Evolutionary conservation across 176 grass and related monocot species (phyloP).

Genomic region (Lolium rigidum): DNA sequence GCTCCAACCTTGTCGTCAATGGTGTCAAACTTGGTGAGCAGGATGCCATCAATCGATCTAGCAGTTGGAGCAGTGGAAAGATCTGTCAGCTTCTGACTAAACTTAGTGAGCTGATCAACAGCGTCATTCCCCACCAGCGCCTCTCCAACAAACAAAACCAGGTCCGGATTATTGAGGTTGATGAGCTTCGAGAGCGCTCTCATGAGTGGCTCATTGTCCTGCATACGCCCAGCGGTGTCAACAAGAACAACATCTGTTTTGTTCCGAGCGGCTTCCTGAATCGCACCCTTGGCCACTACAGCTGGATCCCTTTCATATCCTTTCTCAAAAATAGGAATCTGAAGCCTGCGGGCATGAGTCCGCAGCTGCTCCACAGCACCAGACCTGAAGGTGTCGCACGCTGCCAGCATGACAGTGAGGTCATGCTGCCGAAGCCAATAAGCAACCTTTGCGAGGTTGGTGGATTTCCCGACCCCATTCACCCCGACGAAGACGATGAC

Average conservation of each 20-base stretch:
- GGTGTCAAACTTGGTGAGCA: conserved; percentile 29
- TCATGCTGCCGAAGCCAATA: conserved; percentile 97
- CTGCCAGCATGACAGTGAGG: conserved; percentile 85
- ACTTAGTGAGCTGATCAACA: conserved; percentile 78
- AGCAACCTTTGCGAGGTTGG: conserved; percentile 60
- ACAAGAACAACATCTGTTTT: conserved; percentile 82
- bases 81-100: conserved; percentile 51
- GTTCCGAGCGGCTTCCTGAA: conserved; percentile 67
- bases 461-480: conserved; percentile 22
- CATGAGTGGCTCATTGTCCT: conserved; percentile 83
- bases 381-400: conserved; percentile 92
- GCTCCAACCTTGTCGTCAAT: conserved; percentile 29
- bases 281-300: conserved; percentile 77
- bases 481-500: conserved; percentile 18
- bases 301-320: conserved; percentile 80
- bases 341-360: conserved; percentile 79
- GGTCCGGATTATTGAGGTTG: conserved; percentile 70
- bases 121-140: conserved; percentile 85
- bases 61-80: conserved; percentile 12
- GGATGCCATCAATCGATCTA: conserved; percentile 19
- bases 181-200: conserved; percentile 84
- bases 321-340: conserved; percentile 87
- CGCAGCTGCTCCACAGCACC: conserved; percentile 96
- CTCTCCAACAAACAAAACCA: conserved; percentile 78
- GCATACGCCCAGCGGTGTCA: conserved; percentile 75